phyloP scores from a whole-genome alignment of 495 filamentous ascomycete genomes.

The Sordaria brevicollis region DNA sequence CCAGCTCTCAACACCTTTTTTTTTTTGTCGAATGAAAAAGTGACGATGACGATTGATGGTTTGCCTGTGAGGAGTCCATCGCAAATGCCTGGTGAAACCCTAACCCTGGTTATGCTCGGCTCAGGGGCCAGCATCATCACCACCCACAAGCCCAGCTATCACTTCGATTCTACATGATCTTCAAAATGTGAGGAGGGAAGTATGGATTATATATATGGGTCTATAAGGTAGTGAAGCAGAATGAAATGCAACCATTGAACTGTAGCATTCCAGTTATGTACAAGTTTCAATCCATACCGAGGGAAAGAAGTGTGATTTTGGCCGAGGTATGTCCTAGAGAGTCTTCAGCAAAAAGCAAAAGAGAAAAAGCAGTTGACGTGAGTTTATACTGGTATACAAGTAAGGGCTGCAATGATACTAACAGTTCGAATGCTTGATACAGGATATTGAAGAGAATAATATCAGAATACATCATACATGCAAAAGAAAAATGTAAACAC shows the following conservation, averaged over 20 bases:
- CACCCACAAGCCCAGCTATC: not conserved
- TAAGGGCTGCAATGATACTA: not conserved
- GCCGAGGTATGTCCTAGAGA: not conserved
- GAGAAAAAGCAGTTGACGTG: not conserved
- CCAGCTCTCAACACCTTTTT: not conserved
- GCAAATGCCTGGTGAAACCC: not conserved
- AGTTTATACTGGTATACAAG: not conserved
- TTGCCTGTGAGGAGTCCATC: not conserved
- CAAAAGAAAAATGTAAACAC: no score
- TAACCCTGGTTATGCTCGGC: not conserved
- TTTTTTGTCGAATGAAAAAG: not conserved
- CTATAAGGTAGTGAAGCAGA: no score
- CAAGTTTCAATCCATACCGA: not conserved
- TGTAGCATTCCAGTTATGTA: not conserved
- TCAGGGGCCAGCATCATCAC: not conserved
- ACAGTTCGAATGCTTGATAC: not conserved
- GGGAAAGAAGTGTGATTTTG: not conserved
- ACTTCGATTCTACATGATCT: not conserved
- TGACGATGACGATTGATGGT: not conserved
- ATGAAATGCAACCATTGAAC: not conserved
- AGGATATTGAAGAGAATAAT: not conserved
- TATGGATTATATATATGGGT: no score
- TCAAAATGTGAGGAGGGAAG: no score
- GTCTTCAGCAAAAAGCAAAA: not conserved
- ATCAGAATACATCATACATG: not conserved